Percentiles rank a stretch among this genome's conserved stretches.
Evolutionary conservation across 2,329 filamentous ascomycete species (phyloP).

Genomic region (Xylariomycetidae sp.): DNA sequence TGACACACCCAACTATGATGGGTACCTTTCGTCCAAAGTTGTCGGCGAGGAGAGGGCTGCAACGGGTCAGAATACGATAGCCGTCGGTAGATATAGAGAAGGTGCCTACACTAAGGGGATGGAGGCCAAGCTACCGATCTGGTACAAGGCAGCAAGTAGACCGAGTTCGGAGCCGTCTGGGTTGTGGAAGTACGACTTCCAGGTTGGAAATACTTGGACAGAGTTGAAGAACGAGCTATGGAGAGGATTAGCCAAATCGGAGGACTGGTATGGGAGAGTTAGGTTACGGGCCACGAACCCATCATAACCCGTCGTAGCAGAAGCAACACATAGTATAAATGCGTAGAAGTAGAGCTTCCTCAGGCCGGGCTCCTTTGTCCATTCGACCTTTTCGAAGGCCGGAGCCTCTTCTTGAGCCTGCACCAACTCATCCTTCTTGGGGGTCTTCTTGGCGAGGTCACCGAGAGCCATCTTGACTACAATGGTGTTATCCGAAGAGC

Average conservation of each 20-base stretch:
- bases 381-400: conserved; percentile 44
- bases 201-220: conserved; percentile 38
- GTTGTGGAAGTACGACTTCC: conserved; percentile 43
- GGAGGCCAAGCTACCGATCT: conserved; percentile 52
- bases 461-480: conserved; percentile 13
- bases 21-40: conserved; percentile 40
- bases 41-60: conserved; percentile 48
- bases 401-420: conserved; percentile 43
- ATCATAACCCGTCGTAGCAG: conserved; percentile 54
- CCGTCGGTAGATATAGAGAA: neutral
- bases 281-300: conserved; percentile 36
- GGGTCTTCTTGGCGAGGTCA: conserved; percentile 15
- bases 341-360: conserved; percentile 51
- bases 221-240: conserved; percentile 40
- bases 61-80: neutral
- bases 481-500: conserved; percentile 2
- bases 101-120: conserved; percentile 48
- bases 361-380: conserved; percentile 51
- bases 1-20: conserved; percentile 45
- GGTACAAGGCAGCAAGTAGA: conserved; percentile 54
- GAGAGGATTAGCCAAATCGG: conserved; percentile 6
- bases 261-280: neutral
- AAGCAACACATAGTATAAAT: conserved; percentile 47
- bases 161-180: conserved; percentile 41
- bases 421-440: conserved; percentile 13